Conservation (phyloP, 225 moss, liverwort and hornwort genomes). For the Neckera pumila region DNA sequence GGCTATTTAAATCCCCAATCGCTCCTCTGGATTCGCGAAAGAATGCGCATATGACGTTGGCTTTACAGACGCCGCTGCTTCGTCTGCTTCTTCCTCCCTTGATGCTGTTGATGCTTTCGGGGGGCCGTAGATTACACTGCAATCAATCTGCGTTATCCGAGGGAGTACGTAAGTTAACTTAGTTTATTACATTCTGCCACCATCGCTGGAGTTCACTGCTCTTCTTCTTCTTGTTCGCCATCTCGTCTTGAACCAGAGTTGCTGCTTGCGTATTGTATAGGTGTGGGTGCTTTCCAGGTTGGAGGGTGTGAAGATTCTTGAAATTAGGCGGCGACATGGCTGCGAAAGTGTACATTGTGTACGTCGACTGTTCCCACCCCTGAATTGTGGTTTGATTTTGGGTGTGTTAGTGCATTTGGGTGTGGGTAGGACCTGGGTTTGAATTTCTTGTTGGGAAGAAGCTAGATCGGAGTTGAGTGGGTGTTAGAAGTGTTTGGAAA, state of each 20-base stretch:
- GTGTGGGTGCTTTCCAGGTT: not conserved
- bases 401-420: not conserved
- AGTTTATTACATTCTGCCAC: not conserved
- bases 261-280: too few relatives aligned
- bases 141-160: not conserved
- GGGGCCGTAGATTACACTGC: not conserved
- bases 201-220: not conserved
- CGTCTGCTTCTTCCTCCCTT: not conserved
- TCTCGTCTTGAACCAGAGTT: not conserved
- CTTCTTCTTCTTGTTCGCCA: not conserved
- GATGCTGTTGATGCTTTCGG: not conserved
- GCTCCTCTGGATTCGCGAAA: not conserved
- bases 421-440: not conserved
- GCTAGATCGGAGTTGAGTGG: not conserved
- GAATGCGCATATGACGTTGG: not conserved
- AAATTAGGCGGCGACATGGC: not conserved
- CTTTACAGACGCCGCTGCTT: not conserved
- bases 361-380: not conserved
- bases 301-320: not conserved
- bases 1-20: not conserved
- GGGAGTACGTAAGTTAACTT: not conserved
- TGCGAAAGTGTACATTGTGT: slow-evolving; percentile 35
- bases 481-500: not conserved
- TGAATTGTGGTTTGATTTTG: not conserved
- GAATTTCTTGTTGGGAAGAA: not conserved